These are phyloP conservation scores for Brasilioporus rufonigricans DNA, from an alignment of 768 basidiomycete species.

Conservation along the genomic window DNA sequence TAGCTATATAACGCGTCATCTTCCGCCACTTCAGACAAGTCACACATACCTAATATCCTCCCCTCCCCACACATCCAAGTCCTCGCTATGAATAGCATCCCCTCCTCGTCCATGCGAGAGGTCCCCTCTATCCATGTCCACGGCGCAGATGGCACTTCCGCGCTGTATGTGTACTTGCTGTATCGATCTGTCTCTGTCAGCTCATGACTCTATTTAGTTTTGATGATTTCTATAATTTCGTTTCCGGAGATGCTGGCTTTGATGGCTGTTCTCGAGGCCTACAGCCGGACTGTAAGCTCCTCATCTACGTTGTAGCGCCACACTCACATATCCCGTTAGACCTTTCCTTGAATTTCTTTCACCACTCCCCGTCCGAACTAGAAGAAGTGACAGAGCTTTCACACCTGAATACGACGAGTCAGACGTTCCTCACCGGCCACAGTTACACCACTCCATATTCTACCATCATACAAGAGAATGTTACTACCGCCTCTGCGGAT, in stretches of 20 bases:
- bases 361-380: conserved; percentile 1
- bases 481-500: background rate
- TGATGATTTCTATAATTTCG: background rate
- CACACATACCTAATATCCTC: conserved; percentile 7
- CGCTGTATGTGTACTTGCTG: conserved; percentile 17
- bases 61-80: background rate
- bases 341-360: background rate
- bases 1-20: conserved; percentile 21
- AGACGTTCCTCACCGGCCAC: conserved; percentile 7
- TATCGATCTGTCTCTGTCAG: background rate
- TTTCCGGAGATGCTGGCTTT: background rate
- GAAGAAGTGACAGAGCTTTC: conserved; percentile 23
- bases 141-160: conserved; percentile 6
- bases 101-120: background rate
- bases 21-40: conserved; percentile 1
- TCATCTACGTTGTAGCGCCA: conserved; percentile 9
- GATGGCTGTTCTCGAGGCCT: conserved; percentile 1
- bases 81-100: conserved; percentile 12
- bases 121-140: conserved; percentile 23
- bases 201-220: conserved; percentile 17
- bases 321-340: conserved; percentile 12
- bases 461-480: conserved; percentile 14
- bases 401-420: conserved; percentile 5
- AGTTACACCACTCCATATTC: conserved; percentile 6
- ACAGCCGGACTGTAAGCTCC: conserved; percentile 6